A percentile compares a stretch with the other conserved stretches of the same genome.
phyloP scores from a whole-genome alignment of 2,329 filamentous ascomycete genomes.

The Fusarium lyarnte region DNA sequence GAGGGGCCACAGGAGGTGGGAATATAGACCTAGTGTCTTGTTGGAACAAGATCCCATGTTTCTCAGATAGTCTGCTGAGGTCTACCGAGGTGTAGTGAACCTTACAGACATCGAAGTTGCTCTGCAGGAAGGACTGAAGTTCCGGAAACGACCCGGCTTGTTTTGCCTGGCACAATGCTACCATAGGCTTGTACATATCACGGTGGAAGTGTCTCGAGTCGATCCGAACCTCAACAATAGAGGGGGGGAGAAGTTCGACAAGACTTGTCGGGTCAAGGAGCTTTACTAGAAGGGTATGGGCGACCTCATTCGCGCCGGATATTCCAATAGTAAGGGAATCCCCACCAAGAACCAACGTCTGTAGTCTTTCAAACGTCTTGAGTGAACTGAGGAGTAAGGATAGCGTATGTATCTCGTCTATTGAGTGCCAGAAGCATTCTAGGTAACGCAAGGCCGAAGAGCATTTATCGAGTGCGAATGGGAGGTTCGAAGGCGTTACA shows the following conservation, averaged over 20 bases:
- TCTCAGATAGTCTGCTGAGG: not conserved
- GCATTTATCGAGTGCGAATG: rapidly evolving
- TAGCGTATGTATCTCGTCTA: rapidly evolving
- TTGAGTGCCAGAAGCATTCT: not conserved
- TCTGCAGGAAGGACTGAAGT: not conserved
- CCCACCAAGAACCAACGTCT: not conserved
- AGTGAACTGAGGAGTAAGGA: not conserved
- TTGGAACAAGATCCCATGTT: not conserved
- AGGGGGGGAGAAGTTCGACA: not conserved
- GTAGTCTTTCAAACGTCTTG: not conserved
- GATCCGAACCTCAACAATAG: not conserved
- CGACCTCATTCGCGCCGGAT: rapidly evolving
- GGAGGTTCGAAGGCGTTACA: rapidly evolving
- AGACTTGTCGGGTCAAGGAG: not conserved
- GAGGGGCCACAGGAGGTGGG: not conserved
- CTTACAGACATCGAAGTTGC: not conserved
- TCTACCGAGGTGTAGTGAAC: not conserved
- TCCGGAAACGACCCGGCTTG: not conserved
- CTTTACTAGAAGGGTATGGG: not conserved
- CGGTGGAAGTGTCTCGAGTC: not conserved
- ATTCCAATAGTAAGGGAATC: not conserved
- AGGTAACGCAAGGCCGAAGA: not conserved
- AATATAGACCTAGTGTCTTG: not conserved
- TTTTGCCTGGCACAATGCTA: not conserved
- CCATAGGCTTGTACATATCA: not conserved